A percentile compares a stretch with the other conserved stretches of the same genome.
phyloP scores from a whole-genome alignment of 805 yeast genomes.

The Cyberlindnera maritima region DNA sequence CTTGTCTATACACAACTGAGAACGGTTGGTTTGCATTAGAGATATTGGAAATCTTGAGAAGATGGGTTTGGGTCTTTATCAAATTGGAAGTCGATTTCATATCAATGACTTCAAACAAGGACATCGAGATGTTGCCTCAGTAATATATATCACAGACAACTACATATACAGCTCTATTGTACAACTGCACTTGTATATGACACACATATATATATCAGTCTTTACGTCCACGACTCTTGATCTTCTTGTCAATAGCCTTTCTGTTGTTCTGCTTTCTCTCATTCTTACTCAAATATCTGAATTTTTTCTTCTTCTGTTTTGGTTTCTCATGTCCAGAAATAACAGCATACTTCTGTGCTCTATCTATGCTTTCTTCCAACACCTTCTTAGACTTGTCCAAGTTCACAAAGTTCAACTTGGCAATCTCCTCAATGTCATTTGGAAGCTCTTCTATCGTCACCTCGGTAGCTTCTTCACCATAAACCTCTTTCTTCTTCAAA shows the following conservation, averaged over 20 bases:
- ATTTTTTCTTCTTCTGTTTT: conserved; percentile 65
- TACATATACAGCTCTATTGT: too few relatives aligned
- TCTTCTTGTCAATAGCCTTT: conserved; percentile 39
- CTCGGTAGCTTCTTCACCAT: conserved; percentile 36
- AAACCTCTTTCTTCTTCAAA: conserved; percentile 26
- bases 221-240: conserved; percentile 25
- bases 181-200: background rate
- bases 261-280: conserved; percentile 67
- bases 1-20: conserved; percentile 32
- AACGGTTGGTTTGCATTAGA: conserved; percentile 68
- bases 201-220: background rate
- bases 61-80: conserved; percentile 88
- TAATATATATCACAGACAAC: too few relatives aligned
- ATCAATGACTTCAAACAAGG: conserved; percentile 4
- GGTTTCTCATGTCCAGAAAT: conserved; percentile 31
- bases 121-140: conserved; percentile 10
- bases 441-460: conserved; percentile 48
- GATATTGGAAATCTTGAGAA: conserved; percentile 69
- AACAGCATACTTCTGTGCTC: conserved; percentile 83
- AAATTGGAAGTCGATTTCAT: conserved; percentile 72
- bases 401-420: conserved; percentile 71
- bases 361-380: conserved; percentile 65
- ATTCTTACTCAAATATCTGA: conserved; percentile 78
- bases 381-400: conserved; percentile 65
- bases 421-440: conserved; percentile 53